Percentiles rank a stretch among this genome's conserved stretches.
These are phyloP conservation scores for Phalaenopsis equestris DNA, from an alignment of 106 monocot genomes.

Conservation along the genomic window DNA sequence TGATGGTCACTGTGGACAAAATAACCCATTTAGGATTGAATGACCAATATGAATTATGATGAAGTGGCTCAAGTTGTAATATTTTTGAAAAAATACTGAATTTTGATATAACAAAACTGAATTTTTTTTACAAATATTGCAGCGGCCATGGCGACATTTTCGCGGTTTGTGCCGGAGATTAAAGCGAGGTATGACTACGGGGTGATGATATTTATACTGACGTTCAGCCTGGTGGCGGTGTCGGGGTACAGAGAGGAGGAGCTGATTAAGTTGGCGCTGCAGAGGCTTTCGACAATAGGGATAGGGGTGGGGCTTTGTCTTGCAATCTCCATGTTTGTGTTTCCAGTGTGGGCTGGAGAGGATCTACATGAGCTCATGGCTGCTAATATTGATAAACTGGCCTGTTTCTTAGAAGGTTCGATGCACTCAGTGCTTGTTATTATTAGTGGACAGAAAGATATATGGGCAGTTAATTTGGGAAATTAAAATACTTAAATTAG, in stretches of 20 bases:
- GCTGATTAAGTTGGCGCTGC: slow-evolving; percentile 36
- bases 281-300: slow-evolving; percentile 47
- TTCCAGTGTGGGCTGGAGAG: slow-evolving; percentile 64
- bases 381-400: slow-evolving; percentile 42
- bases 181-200: slow-evolving; percentile 76
- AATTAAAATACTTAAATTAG: too few species aligned
- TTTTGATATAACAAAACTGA: too few species aligned
- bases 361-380: slow-evolving; percentile 43
- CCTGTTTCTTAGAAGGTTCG: slow-evolving; percentile 43
- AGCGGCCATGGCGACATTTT: slow-evolving; percentile 51
- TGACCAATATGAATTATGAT: neutral
- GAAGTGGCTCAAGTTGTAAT: neutral
- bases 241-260: slow-evolving; percentile 62
- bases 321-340: slow-evolving; percentile 32
- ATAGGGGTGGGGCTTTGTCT: slow-evolving; percentile 41
- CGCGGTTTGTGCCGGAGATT: slow-evolving; percentile 60
- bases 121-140: neutral
- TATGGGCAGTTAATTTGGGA: neutral
- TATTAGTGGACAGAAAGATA: neutral
- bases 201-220: slow-evolving; percentile 59
- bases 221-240: slow-evolving; percentile 62
- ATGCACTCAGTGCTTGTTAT: neutral
- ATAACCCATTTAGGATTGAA: too few species aligned
- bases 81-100: too few species aligned
- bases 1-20: too few species aligned